phyloP scores from a whole-genome alignment of 129 eudicot species.

The Calendula officinalis region DNA sequence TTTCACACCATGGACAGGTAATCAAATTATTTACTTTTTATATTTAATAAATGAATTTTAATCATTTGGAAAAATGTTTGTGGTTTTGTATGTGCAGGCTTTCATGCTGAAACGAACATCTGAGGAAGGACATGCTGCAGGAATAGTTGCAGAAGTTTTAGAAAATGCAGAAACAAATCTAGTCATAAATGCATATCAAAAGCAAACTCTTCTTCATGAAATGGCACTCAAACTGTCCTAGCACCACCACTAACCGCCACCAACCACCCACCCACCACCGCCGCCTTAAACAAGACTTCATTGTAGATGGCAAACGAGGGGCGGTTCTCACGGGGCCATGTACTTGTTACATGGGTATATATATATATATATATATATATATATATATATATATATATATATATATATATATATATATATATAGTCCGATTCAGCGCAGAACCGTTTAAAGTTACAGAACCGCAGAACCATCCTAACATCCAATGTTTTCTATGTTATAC shows the following conservation, averaged over 20 bases:
- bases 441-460: no score
- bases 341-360: background rate
- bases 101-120: slow-evolving; percentile 73
- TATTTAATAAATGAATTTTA: background rate
- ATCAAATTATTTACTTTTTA: slow-evolving; percentile 2
- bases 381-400: no score
- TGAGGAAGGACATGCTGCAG: slow-evolving; percentile 81
- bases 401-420: no score
- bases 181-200: slow-evolving; percentile 70
- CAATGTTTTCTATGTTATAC: no score
- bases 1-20: slow-evolving; percentile 90
- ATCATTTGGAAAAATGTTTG: background rate
- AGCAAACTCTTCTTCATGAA: slow-evolving; percentile 66
- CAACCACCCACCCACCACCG: background rate
- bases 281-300: background rate
- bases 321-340: background rate
- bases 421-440: no score
- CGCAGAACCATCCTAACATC: no score
- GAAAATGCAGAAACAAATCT: slow-evolving; percentile 82
- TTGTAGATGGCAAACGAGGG: slow-evolving; percentile 14
- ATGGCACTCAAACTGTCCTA: slow-evolving; percentile 74
- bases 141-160: slow-evolving; percentile 77
- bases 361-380: no score
- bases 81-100: slow-evolving; percentile 40
- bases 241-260: slow-evolving; percentile 27